Conservation (phyloP, 768 basidiomycete genomes). For the Lactifluus hygrophoroides region DNA sequence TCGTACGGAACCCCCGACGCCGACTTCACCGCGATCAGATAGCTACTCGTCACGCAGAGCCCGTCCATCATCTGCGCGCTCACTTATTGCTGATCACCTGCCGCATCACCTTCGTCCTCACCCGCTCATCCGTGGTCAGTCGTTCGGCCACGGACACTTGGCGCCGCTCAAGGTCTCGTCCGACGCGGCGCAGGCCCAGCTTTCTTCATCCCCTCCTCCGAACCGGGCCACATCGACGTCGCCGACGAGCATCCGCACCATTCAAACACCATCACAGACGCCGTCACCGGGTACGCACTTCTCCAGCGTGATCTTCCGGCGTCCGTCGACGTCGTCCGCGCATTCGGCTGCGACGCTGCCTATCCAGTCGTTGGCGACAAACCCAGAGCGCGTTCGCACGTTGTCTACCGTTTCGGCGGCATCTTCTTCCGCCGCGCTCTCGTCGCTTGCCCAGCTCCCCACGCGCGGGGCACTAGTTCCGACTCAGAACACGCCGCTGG, state of each 20-base stretch:
- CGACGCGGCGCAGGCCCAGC: constrained; percentile 37
- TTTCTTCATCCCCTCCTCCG: constrained; percentile 30
- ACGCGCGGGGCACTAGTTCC: constrained; percentile 24
- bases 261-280: neutral
- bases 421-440: constrained; percentile 26
- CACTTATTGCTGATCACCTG: constrained; percentile 34
- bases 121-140: constrained; percentile 69
- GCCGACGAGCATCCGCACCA: constrained; percentile 21
- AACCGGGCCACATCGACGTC: constrained; percentile 24
- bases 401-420: constrained; percentile 25
- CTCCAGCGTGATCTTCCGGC: constrained; percentile 29
- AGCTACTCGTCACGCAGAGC: constrained; percentile 31
- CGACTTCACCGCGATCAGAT: constrained; percentile 34
- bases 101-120: constrained; percentile 49
- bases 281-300: neutral
- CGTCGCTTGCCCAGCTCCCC: constrained; percentile 35
- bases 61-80: constrained; percentile 59
- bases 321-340: constrained; percentile 50
- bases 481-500: constrained; percentile 34
- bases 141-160: constrained; percentile 45
- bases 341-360: constrained; percentile 55
- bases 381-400: constrained; percentile 5
- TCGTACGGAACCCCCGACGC: constrained; percentile 23
- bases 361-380: constrained; percentile 24
- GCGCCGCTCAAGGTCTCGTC: constrained; percentile 55